A percentile compares a stretch with the other conserved stretches of the same genome.
Conservation (phyloP, 2,329 filamentous ascomycete genomes). For the Venturia carpophila region DNA sequence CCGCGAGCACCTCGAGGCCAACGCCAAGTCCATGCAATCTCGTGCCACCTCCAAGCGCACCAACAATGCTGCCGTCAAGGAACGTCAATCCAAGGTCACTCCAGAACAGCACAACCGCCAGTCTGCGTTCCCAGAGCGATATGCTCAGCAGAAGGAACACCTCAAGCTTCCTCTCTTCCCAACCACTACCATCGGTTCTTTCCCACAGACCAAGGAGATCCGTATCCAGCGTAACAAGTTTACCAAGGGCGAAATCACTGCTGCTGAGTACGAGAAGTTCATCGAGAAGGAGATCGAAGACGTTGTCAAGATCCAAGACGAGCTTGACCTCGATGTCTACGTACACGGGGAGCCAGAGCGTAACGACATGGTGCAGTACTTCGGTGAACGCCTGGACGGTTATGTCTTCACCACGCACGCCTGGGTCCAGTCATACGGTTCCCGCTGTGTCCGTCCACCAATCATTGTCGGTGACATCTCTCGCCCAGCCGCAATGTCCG, state of each 20-base stretch:
- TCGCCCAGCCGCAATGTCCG: slow-evolving; percentile 92
- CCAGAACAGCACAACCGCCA: slow-evolving; percentile 84
- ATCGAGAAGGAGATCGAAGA: slow-evolving; percentile 98
- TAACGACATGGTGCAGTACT: slow-evolving; percentile 99
- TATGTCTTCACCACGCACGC: slow-evolving; percentile 99
- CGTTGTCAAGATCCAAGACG: slow-evolving; percentile 93
- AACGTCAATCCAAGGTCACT: slow-evolving; percentile 83
- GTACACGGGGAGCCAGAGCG: slow-evolving; percentile 99
- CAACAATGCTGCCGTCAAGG: slow-evolving; percentile 97
- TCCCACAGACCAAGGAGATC: slow-evolving; percentile 99
- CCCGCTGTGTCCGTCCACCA: slow-evolving; percentile 93
- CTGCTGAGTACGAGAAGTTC: slow-evolving; percentile 93
- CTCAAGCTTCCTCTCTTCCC: slow-evolving; percentile 95
- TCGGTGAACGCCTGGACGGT: slow-evolving; percentile 91
- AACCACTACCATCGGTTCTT: slow-evolving; percentile 97
- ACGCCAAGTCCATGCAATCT: slow-evolving; percentile 86
- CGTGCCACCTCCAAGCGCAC: slow-evolving; percentile 89
- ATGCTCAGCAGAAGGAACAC: slow-evolving; percentile 80
- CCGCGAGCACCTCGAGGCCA: slow-evolving; percentile 84
- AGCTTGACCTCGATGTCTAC: slow-evolving; percentile 92
- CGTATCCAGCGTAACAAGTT: slow-evolving; percentile 94
- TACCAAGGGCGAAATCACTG: slow-evolving; percentile 95
- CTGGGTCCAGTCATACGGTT: slow-evolving; percentile 98
- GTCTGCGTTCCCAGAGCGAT: slow-evolving; percentile 77
- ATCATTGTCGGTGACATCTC: slow-evolving; percentile 99